A percentile compares a stretch with the other conserved stretches of the same genome.
Evolutionary conservation across 2,329 filamentous ascomycete genomes (phyloP).

Genomic region (Cercospora sp.): DNA sequence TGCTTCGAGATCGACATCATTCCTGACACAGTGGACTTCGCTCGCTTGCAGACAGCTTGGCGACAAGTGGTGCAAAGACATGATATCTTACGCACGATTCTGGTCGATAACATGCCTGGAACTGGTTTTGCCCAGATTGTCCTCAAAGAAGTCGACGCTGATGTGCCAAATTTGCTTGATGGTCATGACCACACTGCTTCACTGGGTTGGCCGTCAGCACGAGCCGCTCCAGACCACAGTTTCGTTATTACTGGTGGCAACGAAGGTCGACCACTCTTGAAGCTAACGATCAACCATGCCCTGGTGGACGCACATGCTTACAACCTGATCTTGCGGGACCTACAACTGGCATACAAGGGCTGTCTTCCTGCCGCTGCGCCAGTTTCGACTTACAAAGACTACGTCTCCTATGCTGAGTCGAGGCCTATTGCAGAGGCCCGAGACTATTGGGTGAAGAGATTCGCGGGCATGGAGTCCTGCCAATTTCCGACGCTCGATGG

Average conservation of each 20-base stretch:
- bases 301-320: neutral
- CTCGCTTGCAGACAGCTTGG: neutral
- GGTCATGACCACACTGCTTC: neutral
- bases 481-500: neutral
- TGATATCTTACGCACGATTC: neutral
- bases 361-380: neutral
- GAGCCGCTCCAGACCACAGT: neutral
- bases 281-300: neutral
- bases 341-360: neutral
- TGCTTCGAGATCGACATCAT: neutral
- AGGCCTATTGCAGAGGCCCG: neutral
- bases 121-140: neutral
- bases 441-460: neutral
- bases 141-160: neutral
- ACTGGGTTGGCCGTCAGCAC: neutral
- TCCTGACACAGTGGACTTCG: neutral
- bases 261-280: neutral
- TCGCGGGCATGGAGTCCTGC: neutral
- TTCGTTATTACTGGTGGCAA: neutral
- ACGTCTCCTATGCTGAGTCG: neutral
- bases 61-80: neutral
- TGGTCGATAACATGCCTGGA: neutral
- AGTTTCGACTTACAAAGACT: neutral
- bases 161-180: neutral
- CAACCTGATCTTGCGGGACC: neutral